Evolutionary conservation across 2,329 filamentous ascomycete genomes (phyloP).

Genomic region (Colletotrichum aenigma): DNA sequence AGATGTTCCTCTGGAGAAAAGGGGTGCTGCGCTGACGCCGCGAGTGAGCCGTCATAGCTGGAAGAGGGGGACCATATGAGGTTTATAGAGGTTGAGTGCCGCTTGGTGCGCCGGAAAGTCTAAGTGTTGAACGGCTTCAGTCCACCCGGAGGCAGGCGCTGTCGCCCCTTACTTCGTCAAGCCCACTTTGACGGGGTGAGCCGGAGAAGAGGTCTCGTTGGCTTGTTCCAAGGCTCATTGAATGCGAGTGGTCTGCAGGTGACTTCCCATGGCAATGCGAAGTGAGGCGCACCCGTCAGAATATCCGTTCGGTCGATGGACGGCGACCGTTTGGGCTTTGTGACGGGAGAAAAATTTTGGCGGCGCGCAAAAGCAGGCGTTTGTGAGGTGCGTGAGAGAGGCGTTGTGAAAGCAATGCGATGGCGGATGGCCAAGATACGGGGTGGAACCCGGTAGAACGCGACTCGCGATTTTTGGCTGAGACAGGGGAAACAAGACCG

Average conservation of each 20-base stretch:
- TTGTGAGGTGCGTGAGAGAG: not conserved
- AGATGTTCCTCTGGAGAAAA: constrained; percentile 58
- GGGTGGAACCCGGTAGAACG: constrained; percentile 3
- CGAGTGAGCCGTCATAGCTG: constrained; percentile 53
- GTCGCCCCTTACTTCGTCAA: constrained; percentile 6
- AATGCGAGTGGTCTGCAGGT: not conserved
- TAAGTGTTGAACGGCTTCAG: not conserved
- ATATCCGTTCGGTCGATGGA: not conserved
- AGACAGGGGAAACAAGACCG: not conserved
- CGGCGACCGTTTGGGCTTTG: not conserved
- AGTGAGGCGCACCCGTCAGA: not conserved
- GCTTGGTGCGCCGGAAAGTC: not conserved
- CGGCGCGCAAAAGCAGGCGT: not conserved
- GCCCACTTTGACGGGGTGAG: constrained; percentile 12
- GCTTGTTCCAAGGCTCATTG: not conserved
- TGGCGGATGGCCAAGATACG: not conserved
- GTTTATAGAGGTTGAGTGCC: constrained; percentile 3
- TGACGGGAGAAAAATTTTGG: not conserved
- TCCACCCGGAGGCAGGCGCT: not conserved
- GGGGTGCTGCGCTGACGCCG: constrained; percentile 53
- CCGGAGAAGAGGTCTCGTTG: not conserved
- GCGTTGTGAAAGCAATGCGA: constrained; percentile 9
- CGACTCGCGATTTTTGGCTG: constrained; percentile 10
- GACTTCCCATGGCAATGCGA: not conserved
- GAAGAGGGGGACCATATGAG: constrained; percentile 31